phyloP scores from a whole-genome alignment of 768 basidiomycete genomes.

The Mycena capillaripes region DNA sequence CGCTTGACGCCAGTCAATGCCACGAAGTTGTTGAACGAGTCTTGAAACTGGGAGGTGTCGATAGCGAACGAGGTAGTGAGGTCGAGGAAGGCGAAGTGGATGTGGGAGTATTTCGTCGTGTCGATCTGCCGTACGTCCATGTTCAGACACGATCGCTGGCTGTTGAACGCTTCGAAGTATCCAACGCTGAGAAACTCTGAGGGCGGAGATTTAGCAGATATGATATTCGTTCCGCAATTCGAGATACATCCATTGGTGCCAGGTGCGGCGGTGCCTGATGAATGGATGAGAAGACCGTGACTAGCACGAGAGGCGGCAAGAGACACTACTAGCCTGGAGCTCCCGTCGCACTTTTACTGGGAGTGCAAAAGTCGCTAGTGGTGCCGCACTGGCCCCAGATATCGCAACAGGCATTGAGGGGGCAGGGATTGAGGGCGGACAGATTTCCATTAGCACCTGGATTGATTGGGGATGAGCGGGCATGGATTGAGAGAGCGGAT shows the following conservation, averaged over 20 bases:
- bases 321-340: too few species aligned
- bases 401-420: slow-evolving; percentile 8
- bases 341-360: background rate
- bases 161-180: slow-evolving; percentile 15
- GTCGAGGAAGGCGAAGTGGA: slow-evolving; percentile 14
- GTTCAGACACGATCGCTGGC: slow-evolving; percentile 9
- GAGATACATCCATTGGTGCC: too few species aligned
- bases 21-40: background rate
- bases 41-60: background rate
- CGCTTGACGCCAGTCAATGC: slow-evolving; percentile 3
- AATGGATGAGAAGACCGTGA: too few species aligned
- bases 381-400: slow-evolving; percentile 24
- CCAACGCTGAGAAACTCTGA: background rate
- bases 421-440: background rate
- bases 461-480: background rate
- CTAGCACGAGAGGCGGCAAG: too few species aligned
- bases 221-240: background rate
- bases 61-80: background rate
- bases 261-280: too few species aligned
- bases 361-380: slow-evolving; percentile 15
- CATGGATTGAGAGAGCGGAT: slow-evolving; percentile 5
- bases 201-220: background rate
- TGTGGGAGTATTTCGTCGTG: slow-evolving; percentile 1
- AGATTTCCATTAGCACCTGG: too few species aligned
- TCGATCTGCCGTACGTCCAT: slow-evolving; percentile 7